Conservation (phyloP, 2,329 filamentous ascomycete species). For the Paracamarosporium sp. region DNA sequence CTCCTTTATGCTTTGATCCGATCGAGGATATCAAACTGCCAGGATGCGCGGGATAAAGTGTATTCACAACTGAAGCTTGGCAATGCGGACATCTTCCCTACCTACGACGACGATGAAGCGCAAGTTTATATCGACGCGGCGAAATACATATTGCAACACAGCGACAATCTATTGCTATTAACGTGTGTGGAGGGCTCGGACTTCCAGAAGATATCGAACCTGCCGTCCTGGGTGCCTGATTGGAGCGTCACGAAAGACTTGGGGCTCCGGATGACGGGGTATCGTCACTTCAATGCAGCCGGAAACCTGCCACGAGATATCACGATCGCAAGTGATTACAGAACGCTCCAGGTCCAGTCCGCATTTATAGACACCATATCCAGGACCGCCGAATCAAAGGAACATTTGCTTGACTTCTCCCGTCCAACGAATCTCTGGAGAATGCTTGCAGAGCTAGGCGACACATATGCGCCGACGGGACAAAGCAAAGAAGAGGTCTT, state of each 20-base stretch:
- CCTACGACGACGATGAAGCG: slow-evolving; percentile 10
- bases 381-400: slow-evolving; percentile 12
- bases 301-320: background rate
- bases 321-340: background rate
- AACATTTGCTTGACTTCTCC: slow-evolving; percentile 3
- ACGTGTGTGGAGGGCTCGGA: slow-evolving; percentile 22
- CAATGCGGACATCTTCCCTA: slow-evolving; percentile 13
- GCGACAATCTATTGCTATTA: slow-evolving; percentile 18
- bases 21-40: slow-evolving; percentile 14
- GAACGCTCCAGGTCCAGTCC: slow-evolving; percentile 11
- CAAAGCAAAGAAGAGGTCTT: slow-evolving; percentile 16
- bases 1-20: slow-evolving; percentile 23
- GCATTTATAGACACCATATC: slow-evolving; percentile 11
- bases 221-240: slow-evolving; percentile 30
- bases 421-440: slow-evolving; percentile 13
- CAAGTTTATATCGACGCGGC: slow-evolving; percentile 22
- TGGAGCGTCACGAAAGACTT: slow-evolving; percentile 16
- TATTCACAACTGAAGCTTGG: slow-evolving; percentile 23
- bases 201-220: slow-evolving; percentile 12
- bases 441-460: slow-evolving; percentile 9
- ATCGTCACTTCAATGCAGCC: slow-evolving; percentile 15
- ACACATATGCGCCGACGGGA: slow-evolving; percentile 3
- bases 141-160: slow-evolving; percentile 20
- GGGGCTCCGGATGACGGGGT: slow-evolving; percentile 21
- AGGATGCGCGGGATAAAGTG: slow-evolving; percentile 26